Evolutionary conservation across 345 rosid genomes (phyloP).

Genomic region (Populus simonii): DNA sequence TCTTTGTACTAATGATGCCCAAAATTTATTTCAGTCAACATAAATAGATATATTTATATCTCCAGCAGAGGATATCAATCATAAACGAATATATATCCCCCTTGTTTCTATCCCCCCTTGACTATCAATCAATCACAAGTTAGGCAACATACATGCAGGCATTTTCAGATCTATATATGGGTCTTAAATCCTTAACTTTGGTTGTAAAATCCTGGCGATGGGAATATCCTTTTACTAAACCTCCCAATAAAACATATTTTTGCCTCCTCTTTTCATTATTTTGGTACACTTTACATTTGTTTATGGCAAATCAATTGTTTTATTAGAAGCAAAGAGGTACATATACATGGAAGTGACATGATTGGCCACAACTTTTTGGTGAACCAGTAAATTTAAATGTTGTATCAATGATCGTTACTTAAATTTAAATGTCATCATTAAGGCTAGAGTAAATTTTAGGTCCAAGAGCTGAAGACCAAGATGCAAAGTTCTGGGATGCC

Average conservation of each 20-base stretch:
- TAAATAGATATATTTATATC: neutral
- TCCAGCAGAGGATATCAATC: neutral
- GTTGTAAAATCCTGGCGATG: conserved; percentile 1
- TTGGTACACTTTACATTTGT: neutral
- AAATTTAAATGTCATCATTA: neutral
- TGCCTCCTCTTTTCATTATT: neutral
- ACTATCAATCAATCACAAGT: neutral
- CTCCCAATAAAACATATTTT: neutral
- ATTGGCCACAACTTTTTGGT: neutral
- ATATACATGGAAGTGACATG: neutral
- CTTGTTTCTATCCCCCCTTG: neutral
- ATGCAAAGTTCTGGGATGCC: conserved; percentile 91
- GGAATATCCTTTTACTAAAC: neutral
- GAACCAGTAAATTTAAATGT: neutral
- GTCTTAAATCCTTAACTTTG: neutral
- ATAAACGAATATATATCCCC: neutral
- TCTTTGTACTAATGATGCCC: conserved; percentile 2
- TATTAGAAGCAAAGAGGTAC: neutral
- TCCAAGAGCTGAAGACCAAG: conserved; percentile 73
- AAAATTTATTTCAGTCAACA: neutral
- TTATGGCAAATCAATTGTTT: neutral
- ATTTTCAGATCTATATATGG: neutral
- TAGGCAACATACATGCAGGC: neutral
- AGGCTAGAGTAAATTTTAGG: conserved; percentile 42
- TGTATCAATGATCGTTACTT: neutral